These are phyloP conservation scores for Starmerella stellata DNA, from an alignment of 805 yeast species.

Conservation along the genomic window DNA sequence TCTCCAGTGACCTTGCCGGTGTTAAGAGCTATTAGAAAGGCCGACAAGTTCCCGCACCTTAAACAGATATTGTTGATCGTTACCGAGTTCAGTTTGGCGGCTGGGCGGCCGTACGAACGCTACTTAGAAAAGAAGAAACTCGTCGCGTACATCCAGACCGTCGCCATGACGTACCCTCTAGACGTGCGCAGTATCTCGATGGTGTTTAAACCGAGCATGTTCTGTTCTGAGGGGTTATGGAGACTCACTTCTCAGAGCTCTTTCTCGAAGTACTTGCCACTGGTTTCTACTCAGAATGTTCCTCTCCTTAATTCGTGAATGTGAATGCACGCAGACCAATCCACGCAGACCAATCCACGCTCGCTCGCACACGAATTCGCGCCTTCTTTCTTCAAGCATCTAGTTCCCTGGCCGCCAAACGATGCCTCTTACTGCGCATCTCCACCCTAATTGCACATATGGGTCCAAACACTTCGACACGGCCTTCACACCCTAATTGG, in stretches of 20 bases:
- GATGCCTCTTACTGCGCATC: no score
- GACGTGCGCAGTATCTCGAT: constrained; percentile 13
- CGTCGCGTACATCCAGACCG: constrained; percentile 12
- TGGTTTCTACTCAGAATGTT: constrained; percentile 13
- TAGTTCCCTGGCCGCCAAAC: no score
- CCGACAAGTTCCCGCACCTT: constrained; percentile 5
- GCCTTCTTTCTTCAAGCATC: no score
- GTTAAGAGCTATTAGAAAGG: constrained; percentile 7
- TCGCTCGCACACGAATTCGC: no score
- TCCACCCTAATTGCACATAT: no score
- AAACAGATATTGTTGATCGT: constrained; percentile 9
- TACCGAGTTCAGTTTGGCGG: constrained; percentile 4
- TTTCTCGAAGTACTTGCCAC: constrained; percentile 8
- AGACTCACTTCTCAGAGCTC: constrained; percentile 12
- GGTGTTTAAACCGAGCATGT: constrained; percentile 9
- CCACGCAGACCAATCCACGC: no score
- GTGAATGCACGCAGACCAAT: no score
- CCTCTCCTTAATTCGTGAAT: no score
- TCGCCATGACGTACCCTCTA: constrained; percentile 12
- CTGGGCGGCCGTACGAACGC: constrained; percentile 4
- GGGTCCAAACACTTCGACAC: no score
- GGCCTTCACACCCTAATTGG: no score
- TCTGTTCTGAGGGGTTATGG: constrained; percentile 16
- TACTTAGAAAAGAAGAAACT: constrained; percentile 9
- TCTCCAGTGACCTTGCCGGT: constrained; percentile 14